Evolutionary conservation across 2,329 filamentous ascomycete genomes (phyloP).

Genomic region (Lachnellula occidentalis): DNA sequence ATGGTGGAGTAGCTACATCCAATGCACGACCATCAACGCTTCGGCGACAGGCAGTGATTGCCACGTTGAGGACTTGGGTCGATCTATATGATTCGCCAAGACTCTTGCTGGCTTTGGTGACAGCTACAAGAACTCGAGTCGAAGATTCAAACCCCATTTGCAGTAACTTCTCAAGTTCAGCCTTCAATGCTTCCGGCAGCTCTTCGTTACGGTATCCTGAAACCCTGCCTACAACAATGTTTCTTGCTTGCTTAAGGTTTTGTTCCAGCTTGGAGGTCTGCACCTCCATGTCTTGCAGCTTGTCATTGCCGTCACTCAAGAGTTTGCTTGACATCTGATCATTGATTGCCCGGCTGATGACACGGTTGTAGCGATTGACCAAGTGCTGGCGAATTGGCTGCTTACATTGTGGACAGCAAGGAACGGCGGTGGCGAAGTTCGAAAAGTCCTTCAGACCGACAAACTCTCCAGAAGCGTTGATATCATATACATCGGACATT

Average conservation of each 20-base stretch:
- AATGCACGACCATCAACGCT: neutral
- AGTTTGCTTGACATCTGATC: neutral
- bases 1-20: neutral
- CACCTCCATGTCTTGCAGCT: neutral
- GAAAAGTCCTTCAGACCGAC: neutral
- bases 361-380: neutral
- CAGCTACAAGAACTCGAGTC: neutral
- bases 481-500: constrained; percentile 35
- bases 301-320: neutral
- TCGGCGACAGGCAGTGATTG: neutral
- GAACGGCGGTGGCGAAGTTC: neutral
- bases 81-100: neutral
- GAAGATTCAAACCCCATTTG: neutral
- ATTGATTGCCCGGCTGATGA: neutral
- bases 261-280: neutral
- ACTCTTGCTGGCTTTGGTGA: neutral
- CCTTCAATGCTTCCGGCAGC: neutral
- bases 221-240: neutral
- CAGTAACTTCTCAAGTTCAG: neutral
- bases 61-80: neutral
- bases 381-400: neutral
- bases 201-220: neutral
- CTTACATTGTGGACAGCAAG: neutral
- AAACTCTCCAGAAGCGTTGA: neutral
- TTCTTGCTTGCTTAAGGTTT: neutral